Conservation (phyloP, 768 basidiomycete species). For the Rhizopogon roseolus region DNA sequence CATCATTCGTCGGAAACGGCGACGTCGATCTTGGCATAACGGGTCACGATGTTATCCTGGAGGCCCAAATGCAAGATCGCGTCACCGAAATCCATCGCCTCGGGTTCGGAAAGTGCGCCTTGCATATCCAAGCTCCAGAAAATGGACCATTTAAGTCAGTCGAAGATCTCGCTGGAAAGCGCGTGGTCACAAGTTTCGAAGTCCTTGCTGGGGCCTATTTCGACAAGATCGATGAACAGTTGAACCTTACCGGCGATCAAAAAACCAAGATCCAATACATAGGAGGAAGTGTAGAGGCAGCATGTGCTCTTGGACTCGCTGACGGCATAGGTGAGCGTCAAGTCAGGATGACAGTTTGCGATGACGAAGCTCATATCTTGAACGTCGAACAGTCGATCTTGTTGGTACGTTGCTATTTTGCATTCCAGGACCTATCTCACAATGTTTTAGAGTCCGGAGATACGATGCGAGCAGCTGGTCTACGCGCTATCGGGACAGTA, state of each 20-base stretch:
- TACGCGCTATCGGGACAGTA: slow-evolving; percentile 89
- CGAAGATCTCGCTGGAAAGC: slow-evolving; percentile 82
- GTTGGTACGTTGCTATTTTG: slow-evolving; percentile 61
- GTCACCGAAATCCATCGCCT: slow-evolving; percentile 80
- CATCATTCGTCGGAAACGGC: slow-evolving; percentile 97
- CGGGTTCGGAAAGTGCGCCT: slow-evolving; percentile 87
- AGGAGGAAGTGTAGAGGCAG: slow-evolving; percentile 97
- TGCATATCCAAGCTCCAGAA: slow-evolving; percentile 92
- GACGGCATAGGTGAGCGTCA: slow-evolving; percentile 82
- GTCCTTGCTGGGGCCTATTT: slow-evolving; percentile 84
- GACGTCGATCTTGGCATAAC: slow-evolving; percentile 97
- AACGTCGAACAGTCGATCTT: slow-evolving; percentile 68
- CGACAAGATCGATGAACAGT: slow-evolving; percentile 49
- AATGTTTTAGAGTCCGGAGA: slow-evolving; percentile 85
- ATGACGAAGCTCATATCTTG: slow-evolving; percentile 2
- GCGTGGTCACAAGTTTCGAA: slow-evolving; percentile 94
- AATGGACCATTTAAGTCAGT: slow-evolving; percentile 58
- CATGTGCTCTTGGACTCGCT: slow-evolving; percentile 92
- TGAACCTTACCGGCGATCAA: slow-evolving; percentile 46
- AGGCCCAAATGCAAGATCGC: slow-evolving; percentile 74
- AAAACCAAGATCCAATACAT: slow-evolving; percentile 90
- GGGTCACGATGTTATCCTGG: slow-evolving; percentile 95
- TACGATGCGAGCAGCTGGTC: slow-evolving; percentile 97
- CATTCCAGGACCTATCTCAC: background rate
- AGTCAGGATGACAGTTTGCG: background rate